Base-by-base conservation (phyloP, 805 yeast genomes). In the Tetrapisispora pingtungensis region DNA sequence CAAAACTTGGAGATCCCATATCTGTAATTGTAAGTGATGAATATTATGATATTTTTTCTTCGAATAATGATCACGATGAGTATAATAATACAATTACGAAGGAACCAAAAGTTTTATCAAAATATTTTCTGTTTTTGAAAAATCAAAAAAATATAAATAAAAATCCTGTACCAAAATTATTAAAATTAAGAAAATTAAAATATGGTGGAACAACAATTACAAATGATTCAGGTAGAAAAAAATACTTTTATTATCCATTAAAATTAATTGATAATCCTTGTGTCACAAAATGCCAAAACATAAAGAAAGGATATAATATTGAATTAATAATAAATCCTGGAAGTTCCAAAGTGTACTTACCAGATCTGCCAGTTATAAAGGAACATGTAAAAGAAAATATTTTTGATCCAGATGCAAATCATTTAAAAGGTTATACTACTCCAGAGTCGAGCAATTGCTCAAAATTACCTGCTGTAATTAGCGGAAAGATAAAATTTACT, bases 161-260 rank as follows among this genome's bases (percentile, higher is more conserved):
- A 37, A 26, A 37, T 15, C 40, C 40, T 12, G 26, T 27, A 6
- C 40, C 40, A 10, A 37, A 37, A 18, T 26, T 37, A 28, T 35
- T 53, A 6, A 49, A 47, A 28, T 41, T 53, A 15, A 48, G 43
- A 24, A 41, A 46, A 22, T 39, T 53, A 36, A 50, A 49, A 44
- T 46, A 51, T 31, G 48, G 49, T 26, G 55, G 57, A n/a, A 53
- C 57, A 7, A 51, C 53, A 15, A 44, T 53, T n/a, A 44, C 44
- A 33, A 51, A 51, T 32, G 54, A 52, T 32, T 26, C 48, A 7
- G 51, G 49, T 7, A 42, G 47, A 10, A 46, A 33, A 28, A 50
- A 51, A 17, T 53, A 51, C 31, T 45, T 46, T 22, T 53, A 53
- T 40, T 41, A 50, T 37, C 54, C 57, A 14, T 19, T 46, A 19